Conservation (phyloP, 2,329 filamentous ascomycete species). For the Didymella arachidicola region DNA sequence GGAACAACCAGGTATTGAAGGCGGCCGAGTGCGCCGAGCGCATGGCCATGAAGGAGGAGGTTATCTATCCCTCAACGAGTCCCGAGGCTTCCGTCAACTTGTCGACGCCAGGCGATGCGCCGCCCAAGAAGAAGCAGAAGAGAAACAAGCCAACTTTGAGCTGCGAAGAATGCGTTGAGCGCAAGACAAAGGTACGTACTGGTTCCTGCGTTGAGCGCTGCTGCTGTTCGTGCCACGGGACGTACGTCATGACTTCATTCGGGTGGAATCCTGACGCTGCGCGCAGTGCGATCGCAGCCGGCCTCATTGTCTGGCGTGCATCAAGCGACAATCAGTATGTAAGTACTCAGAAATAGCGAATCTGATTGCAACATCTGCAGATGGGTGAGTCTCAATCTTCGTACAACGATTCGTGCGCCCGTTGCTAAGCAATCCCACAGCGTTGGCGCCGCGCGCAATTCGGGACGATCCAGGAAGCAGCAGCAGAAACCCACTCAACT, state of each 20-base stretch:
- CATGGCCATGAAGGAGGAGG: conserved; percentile 25
- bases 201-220: conserved; percentile 5
- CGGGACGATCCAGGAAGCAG: conserved; percentile 40
- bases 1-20: conserved; percentile 1
- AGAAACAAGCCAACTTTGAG: conserved; percentile 84
- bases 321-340: conserved; percentile 79
- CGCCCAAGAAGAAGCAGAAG: conserved; percentile 76
- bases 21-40: conserved; percentile 15
- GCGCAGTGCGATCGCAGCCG: conserved; percentile 75
- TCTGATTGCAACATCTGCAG: conserved; percentile 63
- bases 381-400: conserved; percentile 60
- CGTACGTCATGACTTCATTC: conserved; percentile 11
- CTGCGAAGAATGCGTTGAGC: conserved; percentile 80
- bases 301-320: conserved; percentile 65
- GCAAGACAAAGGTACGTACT: conserved; percentile 75
- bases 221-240: neutral
- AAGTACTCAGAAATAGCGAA: conserved; percentile 79
- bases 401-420: conserved; percentile 14
- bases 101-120: conserved; percentile 32
- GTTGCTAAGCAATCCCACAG: conserved; percentile 38
- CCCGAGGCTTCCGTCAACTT: conserved; percentile 28
- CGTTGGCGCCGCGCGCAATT: conserved; percentile 36
- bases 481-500: conserved; percentile 36
- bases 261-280: conserved; percentile 22
- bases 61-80: conserved; percentile 30